Evolutionary conservation across 2,329 filamentous ascomycete genomes (phyloP).

Genomic region (Cytospora leucostoma): DNA sequence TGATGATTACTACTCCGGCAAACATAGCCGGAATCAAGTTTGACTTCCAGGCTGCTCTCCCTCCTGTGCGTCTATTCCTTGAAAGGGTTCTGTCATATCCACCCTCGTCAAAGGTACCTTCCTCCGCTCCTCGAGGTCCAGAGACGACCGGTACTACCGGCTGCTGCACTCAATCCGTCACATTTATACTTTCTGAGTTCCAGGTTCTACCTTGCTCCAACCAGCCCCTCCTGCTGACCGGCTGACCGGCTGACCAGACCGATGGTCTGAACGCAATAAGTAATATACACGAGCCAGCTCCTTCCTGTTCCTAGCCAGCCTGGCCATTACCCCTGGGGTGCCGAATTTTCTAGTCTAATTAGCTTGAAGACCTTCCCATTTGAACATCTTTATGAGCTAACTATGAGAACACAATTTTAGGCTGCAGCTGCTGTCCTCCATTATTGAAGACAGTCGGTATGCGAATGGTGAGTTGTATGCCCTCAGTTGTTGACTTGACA

Average conservation of each 20-base stretch:
- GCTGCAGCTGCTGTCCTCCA: slow-evolving; percentile 33
- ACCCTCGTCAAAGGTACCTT: background rate
- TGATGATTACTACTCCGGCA: slow-evolving; percentile 1
- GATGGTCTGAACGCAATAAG: background rate
- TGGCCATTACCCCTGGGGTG: slow-evolving; percentile 1
- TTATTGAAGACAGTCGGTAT: slow-evolving; percentile 57
- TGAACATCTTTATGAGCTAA: background rate
- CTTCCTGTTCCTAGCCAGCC: background rate
- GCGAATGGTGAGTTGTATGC: slow-evolving; percentile 59
- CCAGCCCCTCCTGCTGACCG: background rate
- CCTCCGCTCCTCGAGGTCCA: background rate
- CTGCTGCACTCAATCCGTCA: background rate
- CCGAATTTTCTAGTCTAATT: background rate
- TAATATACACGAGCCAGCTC: background rate
- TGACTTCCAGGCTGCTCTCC: slow-evolving; percentile 4
- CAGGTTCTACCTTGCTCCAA: background rate
- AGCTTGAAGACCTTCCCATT: background rate
- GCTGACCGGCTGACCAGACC: background rate
- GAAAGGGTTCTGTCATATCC: background rate
- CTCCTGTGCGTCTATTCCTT: too few relatives aligned
- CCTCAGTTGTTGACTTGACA: slow-evolving; percentile 59
- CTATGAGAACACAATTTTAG: slow-evolving; percentile 38
- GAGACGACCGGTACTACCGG: background rate
- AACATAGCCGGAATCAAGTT: slow-evolving; percentile 2
- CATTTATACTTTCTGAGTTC: background rate